Evolutionary conservation across 306 rosid genomes (phyloP).

Genomic region (Cucurbita ficifolia): DNA sequence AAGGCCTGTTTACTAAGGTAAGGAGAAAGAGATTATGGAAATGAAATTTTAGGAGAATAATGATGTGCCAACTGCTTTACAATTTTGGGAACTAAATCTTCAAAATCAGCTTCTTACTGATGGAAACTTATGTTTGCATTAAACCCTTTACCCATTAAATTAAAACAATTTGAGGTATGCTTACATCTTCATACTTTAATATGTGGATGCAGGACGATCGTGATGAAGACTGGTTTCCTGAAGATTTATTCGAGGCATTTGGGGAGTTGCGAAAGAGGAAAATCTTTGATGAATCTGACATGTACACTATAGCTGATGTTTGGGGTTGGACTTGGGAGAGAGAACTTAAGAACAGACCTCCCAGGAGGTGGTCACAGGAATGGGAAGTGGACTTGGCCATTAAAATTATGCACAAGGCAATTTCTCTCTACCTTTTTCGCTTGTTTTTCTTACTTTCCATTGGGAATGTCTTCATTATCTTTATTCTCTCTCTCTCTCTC

Average conservation of each 20-base stretch:
- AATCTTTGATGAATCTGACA: slow-evolving; percentile 77
- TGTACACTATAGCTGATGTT: slow-evolving; percentile 89
- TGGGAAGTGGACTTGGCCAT: slow-evolving; percentile 89
- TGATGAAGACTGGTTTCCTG: slow-evolving; percentile 94
- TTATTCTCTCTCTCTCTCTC: neutral
- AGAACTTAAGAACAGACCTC: slow-evolving; percentile 56
- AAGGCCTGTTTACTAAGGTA: neutral
- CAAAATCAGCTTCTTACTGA: neutral
- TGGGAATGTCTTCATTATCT: neutral
- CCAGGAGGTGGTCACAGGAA: slow-evolving; percentile 80
- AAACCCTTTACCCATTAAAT: neutral
- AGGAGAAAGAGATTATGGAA: neutral
- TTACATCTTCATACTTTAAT: neutral
- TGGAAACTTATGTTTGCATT: neutral
- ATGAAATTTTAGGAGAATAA: neutral
- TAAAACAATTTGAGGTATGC: neutral
- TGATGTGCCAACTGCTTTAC: neutral
- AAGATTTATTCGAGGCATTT: slow-evolving; percentile 74
- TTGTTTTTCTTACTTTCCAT: neutral
- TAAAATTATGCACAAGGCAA: slow-evolving; percentile 68
- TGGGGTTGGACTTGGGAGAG: slow-evolving; percentile 99
- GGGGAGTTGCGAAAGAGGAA: slow-evolving; percentile 71
- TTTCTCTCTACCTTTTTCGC: slow-evolving; percentile 13
- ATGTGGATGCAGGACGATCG: slow-evolving; percentile 51
- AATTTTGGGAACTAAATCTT: neutral